These are phyloP conservation scores for Zymoseptoria crescenta DNA, from an alignment of 2,329 filamentous ascomycete species.

Conservation along the genomic window DNA sequence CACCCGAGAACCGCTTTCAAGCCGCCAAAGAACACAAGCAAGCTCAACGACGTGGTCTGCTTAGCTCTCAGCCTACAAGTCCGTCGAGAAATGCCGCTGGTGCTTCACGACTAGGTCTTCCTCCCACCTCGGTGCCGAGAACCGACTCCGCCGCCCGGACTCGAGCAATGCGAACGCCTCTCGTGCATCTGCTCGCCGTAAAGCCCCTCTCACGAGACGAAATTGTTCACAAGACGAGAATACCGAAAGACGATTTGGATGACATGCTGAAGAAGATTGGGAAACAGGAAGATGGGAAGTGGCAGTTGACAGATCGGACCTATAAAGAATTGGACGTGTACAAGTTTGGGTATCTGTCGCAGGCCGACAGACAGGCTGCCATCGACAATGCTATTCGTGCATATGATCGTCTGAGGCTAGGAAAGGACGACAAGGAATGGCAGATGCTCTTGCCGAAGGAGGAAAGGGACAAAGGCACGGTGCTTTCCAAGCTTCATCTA, in stretches of 20 bases:
- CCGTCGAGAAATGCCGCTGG: slow-evolving; percentile 34
- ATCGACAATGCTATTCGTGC: slow-evolving; percentile 56
- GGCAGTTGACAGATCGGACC: slow-evolving; percentile 49
- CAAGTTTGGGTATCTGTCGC: slow-evolving; percentile 50
- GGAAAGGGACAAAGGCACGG: slow-evolving; percentile 55
- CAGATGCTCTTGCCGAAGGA: slow-evolving; percentile 53
- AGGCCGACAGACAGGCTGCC: slow-evolving; percentile 50
- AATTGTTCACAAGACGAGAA: slow-evolving; percentile 40
- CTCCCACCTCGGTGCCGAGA: slow-evolving; percentile 36
- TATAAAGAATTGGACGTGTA: slow-evolving; percentile 57
- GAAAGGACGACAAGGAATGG: slow-evolving; percentile 54
- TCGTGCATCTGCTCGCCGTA: slow-evolving; percentile 49
- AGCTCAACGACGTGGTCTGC: slow-evolving; percentile 16
- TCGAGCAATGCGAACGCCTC: slow-evolving; percentile 37
- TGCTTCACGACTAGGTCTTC: slow-evolving; percentile 21
- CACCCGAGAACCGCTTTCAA: slow-evolving; percentile 29
- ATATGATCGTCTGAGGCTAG: slow-evolving; percentile 54
- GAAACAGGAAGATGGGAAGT: slow-evolving; percentile 44
- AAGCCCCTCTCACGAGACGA: slow-evolving; percentile 41
- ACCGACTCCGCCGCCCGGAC: slow-evolving; percentile 27
- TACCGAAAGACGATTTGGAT: slow-evolving; percentile 42
- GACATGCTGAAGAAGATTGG: slow-evolving; percentile 46
- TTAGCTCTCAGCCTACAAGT: slow-evolving; percentile 30
- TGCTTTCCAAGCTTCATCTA: slow-evolving; percentile 52
- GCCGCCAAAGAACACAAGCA: slow-evolving; percentile 24